phyloP scores from a whole-genome alignment of 148 eudicot species.

The Amaranthus cruentus region DNA sequence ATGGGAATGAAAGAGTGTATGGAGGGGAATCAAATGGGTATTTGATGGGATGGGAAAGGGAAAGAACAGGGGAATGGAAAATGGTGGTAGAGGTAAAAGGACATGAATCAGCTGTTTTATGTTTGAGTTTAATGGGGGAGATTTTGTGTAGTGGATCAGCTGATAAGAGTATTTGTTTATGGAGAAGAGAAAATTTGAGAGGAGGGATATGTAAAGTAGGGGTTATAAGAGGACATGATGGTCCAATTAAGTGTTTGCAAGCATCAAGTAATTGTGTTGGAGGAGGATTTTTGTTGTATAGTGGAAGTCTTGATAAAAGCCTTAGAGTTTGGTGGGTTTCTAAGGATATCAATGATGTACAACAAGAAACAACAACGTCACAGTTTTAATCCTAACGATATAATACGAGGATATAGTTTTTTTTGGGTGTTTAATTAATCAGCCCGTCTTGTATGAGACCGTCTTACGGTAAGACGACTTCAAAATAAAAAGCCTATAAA shows the following conservation, averaged over 20 bases:
- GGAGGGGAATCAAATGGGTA: constrained; percentile 75
- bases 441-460: too few species aligned
- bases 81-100: constrained; percentile 55
- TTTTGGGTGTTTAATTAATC: too few species aligned
- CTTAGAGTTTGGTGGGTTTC: constrained; percentile 91
- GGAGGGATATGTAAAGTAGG: constrained; percentile 39
- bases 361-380: neutral
- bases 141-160: constrained; percentile 69
- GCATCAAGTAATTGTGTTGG: constrained; percentile 53
- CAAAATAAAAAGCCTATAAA: too few species aligned
- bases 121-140: constrained; percentile 54
- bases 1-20: constrained; percentile 38
- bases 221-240: constrained; percentile 61
- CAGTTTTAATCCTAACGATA: too few species aligned
- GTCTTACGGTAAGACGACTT: too few species aligned
- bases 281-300: constrained; percentile 76
- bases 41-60: constrained; percentile 57
- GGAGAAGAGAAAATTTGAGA: constrained; percentile 45
- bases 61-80: constrained; percentile 36
- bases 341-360: constrained; percentile 20
- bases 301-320: constrained; percentile 83
- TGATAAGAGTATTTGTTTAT: constrained; percentile 59
- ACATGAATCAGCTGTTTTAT: constrained; percentile 66
- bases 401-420: too few species aligned
- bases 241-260: constrained; percentile 77